Evolutionary conservation across 2,329 filamentous ascomycete genomes (phyloP).

Genomic region (Exserohilum rostratum): DNA sequence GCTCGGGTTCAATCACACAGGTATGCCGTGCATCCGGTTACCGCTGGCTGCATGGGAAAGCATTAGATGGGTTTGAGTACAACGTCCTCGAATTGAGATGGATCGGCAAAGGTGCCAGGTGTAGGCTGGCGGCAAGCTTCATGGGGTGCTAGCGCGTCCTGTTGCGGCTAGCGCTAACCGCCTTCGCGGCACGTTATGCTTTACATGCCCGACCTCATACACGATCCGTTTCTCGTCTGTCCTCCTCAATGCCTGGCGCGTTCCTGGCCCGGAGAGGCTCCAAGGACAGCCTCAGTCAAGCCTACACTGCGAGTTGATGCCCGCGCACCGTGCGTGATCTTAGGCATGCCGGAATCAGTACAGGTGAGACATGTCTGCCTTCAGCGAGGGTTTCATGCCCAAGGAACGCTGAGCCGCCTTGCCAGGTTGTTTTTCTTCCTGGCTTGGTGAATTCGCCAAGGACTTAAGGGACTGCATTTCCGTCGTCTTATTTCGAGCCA

Average conservation of each 20-base stretch:
- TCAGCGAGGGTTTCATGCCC: constrained; percentile 51
- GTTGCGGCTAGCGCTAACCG: constrained; percentile 26
- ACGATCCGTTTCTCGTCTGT: constrained; percentile 41
- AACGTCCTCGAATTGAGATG: constrained; percentile 30
- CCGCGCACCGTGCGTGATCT: constrained; percentile 36
- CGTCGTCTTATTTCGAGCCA: constrained; percentile 38
- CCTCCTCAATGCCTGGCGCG: constrained; percentile 41
- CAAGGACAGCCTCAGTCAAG: constrained; percentile 35
- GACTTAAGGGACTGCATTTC: constrained; percentile 33
- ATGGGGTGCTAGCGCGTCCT: constrained; percentile 17
- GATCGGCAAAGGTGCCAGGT: constrained; percentile 12
- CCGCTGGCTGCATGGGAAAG: constrained; percentile 35
- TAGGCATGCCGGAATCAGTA: constrained; percentile 33
- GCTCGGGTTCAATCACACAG: constrained; percentile 25
- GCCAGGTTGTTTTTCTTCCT: constrained; percentile 24
- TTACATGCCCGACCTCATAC: constrained; percentile 42
- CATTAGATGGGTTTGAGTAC: constrained; percentile 44
- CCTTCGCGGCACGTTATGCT: constrained; percentile 30
- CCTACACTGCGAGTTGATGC: constrained; percentile 31
- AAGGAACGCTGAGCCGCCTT: constrained; percentile 41
- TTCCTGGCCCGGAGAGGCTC: constrained; percentile 28
- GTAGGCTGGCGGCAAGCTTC: constrained; percentile 10
- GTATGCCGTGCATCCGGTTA: constrained; percentile 36
- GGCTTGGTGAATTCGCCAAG: constrained; percentile 41
- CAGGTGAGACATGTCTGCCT: constrained; percentile 48